Percentiles rank a stretch among this genome's conserved stretches.
These are phyloP conservation scores for Monosporascus sp. DNA, from an alignment of 2,329 filamentous ascomycete genomes.

Conservation along the genomic window DNA sequence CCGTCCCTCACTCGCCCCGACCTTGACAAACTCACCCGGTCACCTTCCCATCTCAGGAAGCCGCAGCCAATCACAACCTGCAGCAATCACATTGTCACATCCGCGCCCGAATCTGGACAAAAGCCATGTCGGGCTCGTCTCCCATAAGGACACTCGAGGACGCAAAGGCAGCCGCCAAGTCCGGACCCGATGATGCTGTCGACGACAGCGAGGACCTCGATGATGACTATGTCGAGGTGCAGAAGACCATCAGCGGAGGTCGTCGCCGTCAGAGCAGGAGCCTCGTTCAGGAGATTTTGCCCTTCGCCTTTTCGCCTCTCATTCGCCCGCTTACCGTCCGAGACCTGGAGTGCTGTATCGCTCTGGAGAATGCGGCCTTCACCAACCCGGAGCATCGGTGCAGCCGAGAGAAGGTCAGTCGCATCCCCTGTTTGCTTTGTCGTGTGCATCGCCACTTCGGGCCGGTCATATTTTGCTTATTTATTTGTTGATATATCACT, in stretches of 20 bases:
- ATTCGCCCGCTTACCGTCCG: constrained; percentile 65
- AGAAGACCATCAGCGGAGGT: constrained; percentile 35
- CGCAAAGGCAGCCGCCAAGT: not conserved
- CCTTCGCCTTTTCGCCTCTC: constrained; percentile 63
- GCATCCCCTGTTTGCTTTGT: not conserved
- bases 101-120: not conserved
- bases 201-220: constrained; percentile 35
- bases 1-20: not conserved
- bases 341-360: constrained; percentile 56
- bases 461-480: not conserved
- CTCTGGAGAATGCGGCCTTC: constrained; percentile 51
- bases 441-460: not conserved
- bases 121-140: not conserved
- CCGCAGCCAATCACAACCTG: not conserved
- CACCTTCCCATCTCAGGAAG: not conserved
- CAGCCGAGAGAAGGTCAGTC: constrained; percentile 47
- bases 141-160: not conserved
- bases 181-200: constrained; percentile 24
- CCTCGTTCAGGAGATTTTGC: constrained; percentile 38
- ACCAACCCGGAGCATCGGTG: constrained; percentile 43
- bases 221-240: constrained; percentile 29
- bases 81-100: not conserved
- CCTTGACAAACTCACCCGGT: not conserved
- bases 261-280: constrained; percentile 28
- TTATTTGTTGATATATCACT: not conserved